These are phyloP conservation scores for Phytophthora melonis DNA, from an alignment of 352 stramenopile genomes.

Conservation along the genomic window DNA sequence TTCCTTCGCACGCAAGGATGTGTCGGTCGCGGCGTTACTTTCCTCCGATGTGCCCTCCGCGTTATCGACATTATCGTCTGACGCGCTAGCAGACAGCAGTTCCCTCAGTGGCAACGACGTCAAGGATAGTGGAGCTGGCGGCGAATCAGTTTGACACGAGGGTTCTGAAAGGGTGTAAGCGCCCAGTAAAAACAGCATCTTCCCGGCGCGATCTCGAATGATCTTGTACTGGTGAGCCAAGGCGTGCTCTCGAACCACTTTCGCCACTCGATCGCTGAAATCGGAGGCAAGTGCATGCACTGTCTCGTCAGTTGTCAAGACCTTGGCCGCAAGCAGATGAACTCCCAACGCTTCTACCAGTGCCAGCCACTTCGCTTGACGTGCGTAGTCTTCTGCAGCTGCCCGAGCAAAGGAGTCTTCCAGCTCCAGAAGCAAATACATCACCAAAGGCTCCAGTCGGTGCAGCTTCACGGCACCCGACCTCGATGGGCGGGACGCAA, in stretches of 20 bases:
- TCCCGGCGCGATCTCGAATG: slow-evolving; percentile 69
- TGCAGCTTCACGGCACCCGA: slow-evolving; percentile 25
- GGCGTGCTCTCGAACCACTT: slow-evolving; percentile 56
- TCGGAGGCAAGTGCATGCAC: slow-evolving; percentile 29
- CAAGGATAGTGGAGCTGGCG: background rate
- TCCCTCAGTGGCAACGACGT: slow-evolving; percentile 28
- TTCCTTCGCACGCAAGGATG: slow-evolving; percentile 60
- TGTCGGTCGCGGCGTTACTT: slow-evolving; percentile 27
- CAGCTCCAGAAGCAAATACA: slow-evolving; percentile 57
- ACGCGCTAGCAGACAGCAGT: slow-evolving; percentile 20
- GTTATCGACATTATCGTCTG: slow-evolving; percentile 8
- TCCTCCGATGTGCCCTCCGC: slow-evolving; percentile 15
- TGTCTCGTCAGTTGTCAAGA: slow-evolving; percentile 7
- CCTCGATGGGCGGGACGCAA: slow-evolving; percentile 49
- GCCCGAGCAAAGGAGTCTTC: slow-evolving; percentile 67
- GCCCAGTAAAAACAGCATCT: slow-evolving; percentile 67
- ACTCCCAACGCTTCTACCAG: slow-evolving; percentile 63
- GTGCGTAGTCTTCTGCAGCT: slow-evolving; percentile 71
- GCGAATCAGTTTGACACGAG: slow-evolving; percentile 1
- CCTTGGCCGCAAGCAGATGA: slow-evolving; percentile 49
- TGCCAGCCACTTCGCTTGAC: slow-evolving; percentile 79
- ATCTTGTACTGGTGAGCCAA: slow-evolving; percentile 84
- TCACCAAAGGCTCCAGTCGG: slow-evolving; percentile 30
- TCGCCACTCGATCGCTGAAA: slow-evolving; percentile 42
- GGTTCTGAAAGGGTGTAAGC: slow-evolving; percentile 11